These are phyloP conservation scores for Didymosphaeria variabile DNA, from an alignment of 2,329 filamentous ascomycete genomes.

Conservation along the genomic window DNA sequence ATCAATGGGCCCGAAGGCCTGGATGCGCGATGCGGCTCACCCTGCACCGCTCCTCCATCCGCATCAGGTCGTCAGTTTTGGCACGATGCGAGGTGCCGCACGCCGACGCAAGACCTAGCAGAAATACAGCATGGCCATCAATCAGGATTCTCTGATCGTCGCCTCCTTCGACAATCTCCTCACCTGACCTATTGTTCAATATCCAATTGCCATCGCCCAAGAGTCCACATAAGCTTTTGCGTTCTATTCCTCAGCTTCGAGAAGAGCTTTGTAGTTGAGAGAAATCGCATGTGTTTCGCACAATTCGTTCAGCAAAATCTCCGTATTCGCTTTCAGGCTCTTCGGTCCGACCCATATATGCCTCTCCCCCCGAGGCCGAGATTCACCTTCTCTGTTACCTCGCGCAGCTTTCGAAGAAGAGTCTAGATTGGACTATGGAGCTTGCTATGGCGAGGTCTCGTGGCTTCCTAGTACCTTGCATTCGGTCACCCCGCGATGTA, in stretches of 20 bases:
- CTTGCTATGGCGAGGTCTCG: too few species aligned
- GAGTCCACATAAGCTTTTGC: too few species aligned
- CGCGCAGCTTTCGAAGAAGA: background rate
- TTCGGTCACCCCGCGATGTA: too few species aligned
- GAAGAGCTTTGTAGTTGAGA: background rate
- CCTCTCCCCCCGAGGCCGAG: background rate
- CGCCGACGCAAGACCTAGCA: too few species aligned
- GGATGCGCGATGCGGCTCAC: conserved; percentile 1
- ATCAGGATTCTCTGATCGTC: too few species aligned
- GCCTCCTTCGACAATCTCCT: background rate
- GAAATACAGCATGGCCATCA: too few species aligned
- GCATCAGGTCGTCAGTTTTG: too few species aligned
- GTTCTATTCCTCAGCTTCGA: background rate
- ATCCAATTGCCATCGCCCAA: too few species aligned
- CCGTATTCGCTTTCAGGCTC: background rate
- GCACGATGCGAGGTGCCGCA: too few species aligned
- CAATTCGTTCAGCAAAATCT: too few species aligned
- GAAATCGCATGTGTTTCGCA: background rate
- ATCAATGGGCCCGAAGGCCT: background rate
- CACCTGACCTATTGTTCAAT: background rate
- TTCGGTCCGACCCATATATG: background rate
- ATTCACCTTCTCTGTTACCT: background rate
- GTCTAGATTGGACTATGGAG: background rate
- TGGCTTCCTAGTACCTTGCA: too few species aligned
- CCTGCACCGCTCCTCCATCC: background rate